A percentile compares a stretch with the other conserved stretches of the same genome.
These are phyloP conservation scores for Saturnispora silvae DNA, from an alignment of 805 yeast genomes.

Conservation along the genomic window DNA sequence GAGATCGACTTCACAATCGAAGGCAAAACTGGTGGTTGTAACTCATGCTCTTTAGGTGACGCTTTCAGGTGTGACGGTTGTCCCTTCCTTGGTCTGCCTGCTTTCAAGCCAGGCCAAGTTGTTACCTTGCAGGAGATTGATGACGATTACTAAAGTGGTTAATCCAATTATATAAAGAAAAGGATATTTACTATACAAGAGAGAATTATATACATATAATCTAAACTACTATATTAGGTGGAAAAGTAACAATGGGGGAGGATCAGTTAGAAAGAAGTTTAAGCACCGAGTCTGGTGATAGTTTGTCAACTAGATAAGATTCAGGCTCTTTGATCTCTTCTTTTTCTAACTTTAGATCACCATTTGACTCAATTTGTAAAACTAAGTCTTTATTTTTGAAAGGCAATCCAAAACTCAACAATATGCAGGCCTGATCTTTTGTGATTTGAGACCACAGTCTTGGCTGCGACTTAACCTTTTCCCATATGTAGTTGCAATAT, in stretches of 20 bases:
- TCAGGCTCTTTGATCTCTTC: not conserved
- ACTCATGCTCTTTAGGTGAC: slow-evolving; percentile 94
- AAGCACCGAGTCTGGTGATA: slow-evolving; percentile 5
- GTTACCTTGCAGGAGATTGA: slow-evolving; percentile 66
- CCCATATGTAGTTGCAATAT: slow-evolving; percentile 2
- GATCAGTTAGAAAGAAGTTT: too few species aligned
- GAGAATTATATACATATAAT: too few species aligned
- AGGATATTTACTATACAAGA: slow-evolving; percentile 2
- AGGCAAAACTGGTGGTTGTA: slow-evolving; percentile 96
- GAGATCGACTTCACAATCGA: slow-evolving; percentile 95
- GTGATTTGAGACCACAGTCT: slow-evolving; percentile 2
- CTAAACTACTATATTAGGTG: too few species aligned
- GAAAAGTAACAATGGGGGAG: too few species aligned
- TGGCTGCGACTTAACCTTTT: not conserved
- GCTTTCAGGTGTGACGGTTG: slow-evolving; percentile 98
- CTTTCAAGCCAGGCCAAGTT: slow-evolving; percentile 95
- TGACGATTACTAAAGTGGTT: slow-evolving; percentile 48
- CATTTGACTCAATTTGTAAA: not conserved
- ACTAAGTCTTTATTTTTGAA: slow-evolving; percentile 2
- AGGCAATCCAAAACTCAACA: slow-evolving; percentile 3
- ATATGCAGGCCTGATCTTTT: not conserved
- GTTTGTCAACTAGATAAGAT: not conserved
- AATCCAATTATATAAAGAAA: too few species aligned
- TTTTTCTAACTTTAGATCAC: not conserved
- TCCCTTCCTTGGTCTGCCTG: slow-evolving; percentile 94